A percentile compares a stretch with the other conserved stretches of the same genome.
Conservation (phyloP, 2,329 filamentous ascomycete species). For the Trichoderma hamatum region DNA sequence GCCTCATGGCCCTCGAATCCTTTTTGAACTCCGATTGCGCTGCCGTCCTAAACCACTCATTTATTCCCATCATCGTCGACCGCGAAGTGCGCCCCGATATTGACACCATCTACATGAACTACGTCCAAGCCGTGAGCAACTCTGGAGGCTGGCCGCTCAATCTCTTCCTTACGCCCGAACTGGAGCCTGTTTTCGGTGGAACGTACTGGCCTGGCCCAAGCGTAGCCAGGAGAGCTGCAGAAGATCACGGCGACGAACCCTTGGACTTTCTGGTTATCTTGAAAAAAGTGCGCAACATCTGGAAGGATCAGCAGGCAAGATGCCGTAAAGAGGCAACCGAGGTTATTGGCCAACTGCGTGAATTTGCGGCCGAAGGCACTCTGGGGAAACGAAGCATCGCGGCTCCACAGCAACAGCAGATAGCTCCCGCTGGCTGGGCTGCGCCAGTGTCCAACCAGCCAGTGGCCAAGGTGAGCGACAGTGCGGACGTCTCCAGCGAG, state of each 20-base stretch:
- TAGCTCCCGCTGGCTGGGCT: conserved; percentile 38
- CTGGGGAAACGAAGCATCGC: conserved; percentile 51
- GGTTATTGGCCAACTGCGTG: conserved; percentile 76
- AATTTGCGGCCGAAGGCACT: conserved; percentile 88
- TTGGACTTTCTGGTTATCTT: conserved; percentile 84
- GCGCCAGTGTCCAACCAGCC: conserved; percentile 37
- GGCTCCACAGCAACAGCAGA: conserved; percentile 36
- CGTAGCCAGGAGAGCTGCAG: conserved; percentile 45
- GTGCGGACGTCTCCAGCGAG: conserved; percentile 59
- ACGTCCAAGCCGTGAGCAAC: conserved; percentile 89
- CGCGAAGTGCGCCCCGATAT: conserved; percentile 92
- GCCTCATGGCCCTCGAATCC: conserved; percentile 90
- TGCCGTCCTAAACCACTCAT: conserved; percentile 78
- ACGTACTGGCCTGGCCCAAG: conserved; percentile 92
- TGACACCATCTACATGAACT: conserved; percentile 98
- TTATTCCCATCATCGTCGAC: conserved; percentile 91
- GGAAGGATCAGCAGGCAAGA: conserved; percentile 81
- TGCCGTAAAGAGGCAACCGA: conserved; percentile 83
- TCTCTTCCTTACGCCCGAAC: conserved; percentile 90
- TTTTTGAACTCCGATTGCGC: conserved; percentile 85
- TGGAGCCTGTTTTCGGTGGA: conserved; percentile 92
- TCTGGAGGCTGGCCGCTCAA: conserved; percentile 94
- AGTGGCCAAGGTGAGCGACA: conserved; percentile 31
- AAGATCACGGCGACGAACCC: conserved; percentile 56
- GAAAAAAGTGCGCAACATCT: conserved; percentile 73